phyloP scores from a whole-genome alignment of 768 basidiomycete species.

The Pisolithus sp. region DNA sequence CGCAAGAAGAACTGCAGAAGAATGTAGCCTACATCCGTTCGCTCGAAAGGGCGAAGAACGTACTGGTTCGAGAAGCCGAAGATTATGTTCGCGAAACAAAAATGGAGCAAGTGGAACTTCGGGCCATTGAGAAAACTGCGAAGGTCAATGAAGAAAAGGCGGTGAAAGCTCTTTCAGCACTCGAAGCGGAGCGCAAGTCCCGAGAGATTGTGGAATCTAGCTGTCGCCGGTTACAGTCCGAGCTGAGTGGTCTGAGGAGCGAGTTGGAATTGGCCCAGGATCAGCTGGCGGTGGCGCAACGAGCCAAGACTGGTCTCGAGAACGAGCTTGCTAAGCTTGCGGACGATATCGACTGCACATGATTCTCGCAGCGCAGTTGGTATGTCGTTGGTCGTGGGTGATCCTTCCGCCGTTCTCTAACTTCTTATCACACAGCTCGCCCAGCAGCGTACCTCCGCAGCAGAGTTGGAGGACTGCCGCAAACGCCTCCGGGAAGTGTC shows the following conservation, averaged over 20 bases:
- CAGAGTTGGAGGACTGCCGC: constrained; percentile 61
- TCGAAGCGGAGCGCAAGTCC: constrained; percentile 61
- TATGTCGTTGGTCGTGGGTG: constrained; percentile 27
- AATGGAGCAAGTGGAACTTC: constrained; percentile 56
- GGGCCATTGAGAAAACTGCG: constrained; percentile 62
- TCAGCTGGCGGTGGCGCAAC: constrained; percentile 46
- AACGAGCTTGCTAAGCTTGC: constrained; percentile 60
- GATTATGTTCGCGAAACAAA: constrained; percentile 74
- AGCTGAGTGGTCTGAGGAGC: constrained; percentile 48
- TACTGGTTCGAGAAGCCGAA: constrained; percentile 74
- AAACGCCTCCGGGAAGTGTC: constrained; percentile 55
- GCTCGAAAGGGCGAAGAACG: constrained; percentile 74
- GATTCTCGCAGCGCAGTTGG: constrained; percentile 67
- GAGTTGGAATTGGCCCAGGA: constrained; percentile 53
- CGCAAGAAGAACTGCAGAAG: constrained; percentile 70
- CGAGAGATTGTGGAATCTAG: constrained; percentile 63
- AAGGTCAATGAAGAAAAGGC: constrained; percentile 58
- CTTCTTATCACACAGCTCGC: constrained; percentile 38
- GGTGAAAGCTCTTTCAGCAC: constrained; percentile 46
- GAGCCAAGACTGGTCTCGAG: constrained; percentile 62
- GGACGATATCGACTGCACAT: constrained; percentile 54
- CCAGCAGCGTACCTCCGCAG: constrained; percentile 58
- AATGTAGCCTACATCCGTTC: constrained; percentile 74
- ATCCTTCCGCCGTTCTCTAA: background rate
- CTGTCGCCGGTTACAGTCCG: constrained; percentile 51